Conservation (phyloP, 1,139 yeast genomes). For the Meyerozyma elateridarum region DNA sequence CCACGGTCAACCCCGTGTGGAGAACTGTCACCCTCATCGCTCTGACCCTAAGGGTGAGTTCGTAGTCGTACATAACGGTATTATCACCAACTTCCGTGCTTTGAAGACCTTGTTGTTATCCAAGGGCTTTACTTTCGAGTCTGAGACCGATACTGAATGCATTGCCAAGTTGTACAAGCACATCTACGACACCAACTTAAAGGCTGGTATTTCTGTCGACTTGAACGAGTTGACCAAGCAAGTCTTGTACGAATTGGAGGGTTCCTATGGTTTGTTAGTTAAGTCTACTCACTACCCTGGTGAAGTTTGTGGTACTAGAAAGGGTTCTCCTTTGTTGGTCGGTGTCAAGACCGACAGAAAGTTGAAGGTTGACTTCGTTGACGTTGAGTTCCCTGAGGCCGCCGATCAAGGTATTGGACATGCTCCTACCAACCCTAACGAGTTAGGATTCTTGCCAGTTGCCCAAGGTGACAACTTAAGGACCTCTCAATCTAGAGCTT, state of each 20-base stretch:
- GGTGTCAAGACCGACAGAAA: conserved; percentile 96
- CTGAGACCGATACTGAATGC: conserved; percentile 97
- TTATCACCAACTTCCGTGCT: conserved; percentile 91
- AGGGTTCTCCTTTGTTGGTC: conserved; percentile 94
- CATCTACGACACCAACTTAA: conserved; percentile 73
- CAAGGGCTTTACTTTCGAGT: conserved; percentile 80
- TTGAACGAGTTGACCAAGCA: conserved; percentile 90
- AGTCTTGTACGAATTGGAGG: conserved; percentile 90
- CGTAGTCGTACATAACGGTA: conserved; percentile 95
- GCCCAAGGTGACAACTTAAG: conserved; percentile 56
- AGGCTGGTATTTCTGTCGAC: conserved; percentile 67
- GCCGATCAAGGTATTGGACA: conserved; percentile 28
- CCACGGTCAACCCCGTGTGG: conserved; percentile 86
- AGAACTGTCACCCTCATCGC: conserved; percentile 95
- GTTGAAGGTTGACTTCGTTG: conserved; percentile 96
- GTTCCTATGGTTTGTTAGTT: conserved; percentile 94
- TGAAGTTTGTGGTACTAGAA: conserved; percentile 95
- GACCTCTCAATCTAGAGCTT: conserved; percentile 90
- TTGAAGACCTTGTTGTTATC: conserved; percentile 73
- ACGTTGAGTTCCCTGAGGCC: conserved; percentile 86
- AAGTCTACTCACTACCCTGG: conserved; percentile 91
- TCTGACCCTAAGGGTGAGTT: conserved; percentile 82
- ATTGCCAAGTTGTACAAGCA: conserved; percentile 94
- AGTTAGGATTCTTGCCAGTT: conserved; percentile 32
- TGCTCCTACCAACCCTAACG: conserved; percentile 12